Conservation (phyloP, 2,329 filamentous ascomycete species). For the Alternaria sp. region DNA sequence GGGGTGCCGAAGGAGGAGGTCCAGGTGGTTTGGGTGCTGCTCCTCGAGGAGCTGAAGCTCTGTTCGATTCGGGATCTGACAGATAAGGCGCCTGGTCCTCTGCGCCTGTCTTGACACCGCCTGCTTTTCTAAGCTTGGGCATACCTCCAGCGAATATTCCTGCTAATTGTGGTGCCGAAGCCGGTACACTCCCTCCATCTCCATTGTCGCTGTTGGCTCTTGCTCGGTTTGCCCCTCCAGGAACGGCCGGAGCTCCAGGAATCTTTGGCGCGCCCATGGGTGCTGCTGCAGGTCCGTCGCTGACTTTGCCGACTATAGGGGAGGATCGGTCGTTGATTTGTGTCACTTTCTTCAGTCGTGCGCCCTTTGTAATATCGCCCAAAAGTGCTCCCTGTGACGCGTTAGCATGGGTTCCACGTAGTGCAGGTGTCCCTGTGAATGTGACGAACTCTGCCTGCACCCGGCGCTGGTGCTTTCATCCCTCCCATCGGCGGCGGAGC, state of each 20-base stretch:
- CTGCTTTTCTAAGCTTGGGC: slow-evolving; percentile 89
- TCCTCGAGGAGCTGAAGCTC: slow-evolving; percentile 56
- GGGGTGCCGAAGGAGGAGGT: slow-evolving; percentile 53
- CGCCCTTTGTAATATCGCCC: slow-evolving; percentile 84
- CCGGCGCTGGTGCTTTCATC: slow-evolving; percentile 37
- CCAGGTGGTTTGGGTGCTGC: slow-evolving; percentile 58
- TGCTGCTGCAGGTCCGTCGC: slow-evolving; percentile 63
- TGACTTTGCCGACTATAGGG: slow-evolving; percentile 67
- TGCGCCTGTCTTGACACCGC: slow-evolving; percentile 67
- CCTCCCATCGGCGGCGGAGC: slow-evolving; percentile 47
- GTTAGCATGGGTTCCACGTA: slow-evolving; percentile 32
- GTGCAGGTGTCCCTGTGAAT: slow-evolving; percentile 1
- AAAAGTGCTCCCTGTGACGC: slow-evolving; percentile 77
- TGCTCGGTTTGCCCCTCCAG: slow-evolving; percentile 59
- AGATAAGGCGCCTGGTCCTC: slow-evolving; percentile 74
- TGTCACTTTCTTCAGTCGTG: slow-evolving; percentile 75
- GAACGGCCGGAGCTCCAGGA: slow-evolving; percentile 77
- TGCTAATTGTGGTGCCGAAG: slow-evolving; percentile 73
- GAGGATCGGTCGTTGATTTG: slow-evolving; percentile 93
- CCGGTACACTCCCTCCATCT: slow-evolving; percentile 33
- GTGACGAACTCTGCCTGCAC: slow-evolving; percentile 45
- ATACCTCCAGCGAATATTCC: slow-evolving; percentile 94
- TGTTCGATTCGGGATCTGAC: slow-evolving; percentile 75
- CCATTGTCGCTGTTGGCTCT: slow-evolving; percentile 84
- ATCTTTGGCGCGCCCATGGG: slow-evolving; percentile 79